Base-by-base conservation (phyloP, 2,329 filamentous ascomycete species). In the Rhinocladiella similis region DNA sequence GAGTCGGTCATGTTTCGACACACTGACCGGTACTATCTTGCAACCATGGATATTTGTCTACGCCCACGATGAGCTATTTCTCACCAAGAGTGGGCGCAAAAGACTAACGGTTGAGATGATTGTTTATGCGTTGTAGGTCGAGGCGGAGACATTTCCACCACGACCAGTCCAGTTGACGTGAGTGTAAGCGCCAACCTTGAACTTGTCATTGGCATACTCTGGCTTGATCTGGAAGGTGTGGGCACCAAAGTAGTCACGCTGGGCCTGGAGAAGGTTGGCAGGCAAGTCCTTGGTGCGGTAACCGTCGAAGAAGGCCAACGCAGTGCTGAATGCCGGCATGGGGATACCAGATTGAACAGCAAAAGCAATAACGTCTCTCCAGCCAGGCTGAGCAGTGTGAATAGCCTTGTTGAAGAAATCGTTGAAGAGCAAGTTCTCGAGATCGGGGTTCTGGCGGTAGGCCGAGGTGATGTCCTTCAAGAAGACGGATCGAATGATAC, bases 321-420 rank as follows among this genome's bases (percentile, higher is more conserved):
- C 94, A 60, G 94, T 97, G 74, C 89, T 91, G 87, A 99, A 99
- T 70, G 90, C 91, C 41, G 94, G 94, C 54, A 91, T 94, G 65
- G 94, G 94, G 73, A 99, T 95, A 77, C 94, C 94, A 78, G 95
- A 90, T 64, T 95, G 83, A 63, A 93, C 92, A 66, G 89, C 84
- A 86, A 96, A 95, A 80, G 89, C 83, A 67, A 99, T 88, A 65
- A 96, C 88, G 73, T 91, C 86, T 82, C 90, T 86, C 91, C 91
- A 96, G 73, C 91, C 91, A 60, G 83, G 83, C 83, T 99, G 94
- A 59, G 94, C 94, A 72, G 88, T 90, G 87, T 97, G 88, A 78
- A 99, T 99, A 69, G 94, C 94, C 81, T 94, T 90, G 85, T 96
- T 96, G 89, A 99, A 99, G 87, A 99, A 99, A 75, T 96, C 90